These are phyloP conservation scores for Lipomyces chichibuensis DNA, from an alignment of 805 yeast genomes.

Conservation along the genomic window DNA sequence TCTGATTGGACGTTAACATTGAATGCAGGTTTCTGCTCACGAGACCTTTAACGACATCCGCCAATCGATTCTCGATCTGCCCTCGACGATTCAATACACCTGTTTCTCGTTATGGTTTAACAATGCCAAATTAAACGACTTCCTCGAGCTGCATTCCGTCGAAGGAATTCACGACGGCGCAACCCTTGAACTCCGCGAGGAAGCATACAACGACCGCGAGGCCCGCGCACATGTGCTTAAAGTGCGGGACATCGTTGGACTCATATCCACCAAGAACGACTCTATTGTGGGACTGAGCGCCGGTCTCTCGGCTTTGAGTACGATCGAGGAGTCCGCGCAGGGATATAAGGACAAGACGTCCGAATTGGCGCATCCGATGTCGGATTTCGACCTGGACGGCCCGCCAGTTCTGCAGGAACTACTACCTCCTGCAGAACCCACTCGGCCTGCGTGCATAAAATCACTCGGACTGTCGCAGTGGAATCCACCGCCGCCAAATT, in stretches of 20 bases:
- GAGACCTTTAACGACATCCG: conserved; percentile 62
- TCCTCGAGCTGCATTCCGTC: conserved; percentile 41
- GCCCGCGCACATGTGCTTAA: conserved; percentile 65
- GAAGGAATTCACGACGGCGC: conserved; percentile 45
- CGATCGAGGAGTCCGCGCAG: conserved; percentile 27
- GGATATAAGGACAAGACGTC: conserved; percentile 29
- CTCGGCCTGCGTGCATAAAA: conserved; percentile 43
- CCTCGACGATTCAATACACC: conserved; percentile 62
- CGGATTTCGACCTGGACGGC: conserved; percentile 35
- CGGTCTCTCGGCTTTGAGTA: conserved; percentile 56
- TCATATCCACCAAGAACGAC: conserved; percentile 47
- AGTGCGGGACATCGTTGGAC: conserved; percentile 63
- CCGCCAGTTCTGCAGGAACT: conserved; percentile 11
- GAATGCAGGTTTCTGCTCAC: conserved; percentile 37
- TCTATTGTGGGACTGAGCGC: conserved; percentile 46
- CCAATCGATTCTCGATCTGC: conserved; percentile 60
- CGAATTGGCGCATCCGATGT: conserved; percentile 37
- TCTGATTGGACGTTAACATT: not conserved
- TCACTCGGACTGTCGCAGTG: conserved; percentile 77
- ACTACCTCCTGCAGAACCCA: conserved; percentile 17
- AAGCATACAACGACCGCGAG: conserved; percentile 61
- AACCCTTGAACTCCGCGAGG: conserved; percentile 54
- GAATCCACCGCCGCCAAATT: conserved; percentile 78
- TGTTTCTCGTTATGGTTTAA: conserved; percentile 55
- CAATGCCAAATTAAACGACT: conserved; percentile 47